Evolutionary conservation across 2,329 filamentous ascomycete species (phyloP), one percentile per base, ranked within the genome.

Genomic region (Cordyceps javanica): DNA sequence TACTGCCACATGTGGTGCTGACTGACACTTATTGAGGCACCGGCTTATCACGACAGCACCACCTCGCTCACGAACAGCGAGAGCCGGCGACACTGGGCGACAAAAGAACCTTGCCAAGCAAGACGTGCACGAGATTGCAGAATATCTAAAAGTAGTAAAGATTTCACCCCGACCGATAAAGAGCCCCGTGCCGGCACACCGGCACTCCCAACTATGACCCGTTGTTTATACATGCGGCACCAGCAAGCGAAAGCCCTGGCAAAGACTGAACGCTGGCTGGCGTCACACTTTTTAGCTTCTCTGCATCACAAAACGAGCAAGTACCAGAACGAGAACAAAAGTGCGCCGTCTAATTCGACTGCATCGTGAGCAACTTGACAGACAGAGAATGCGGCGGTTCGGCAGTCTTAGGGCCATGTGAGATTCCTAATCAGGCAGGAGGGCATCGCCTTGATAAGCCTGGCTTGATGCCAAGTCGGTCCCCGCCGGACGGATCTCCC

Each of bases 361-460:
- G 14, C n/a, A 9, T 36, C 48, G 13, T 8, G 9, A 25, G 34
- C 26, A 14, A 51, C 38, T 21, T 28, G 48, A 51, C 34, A n/a
- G n/a, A n/a, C 8, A 21, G 11, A 39, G 14, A 39, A 10, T 7
- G 16, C 34, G 48, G 48, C 23, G 21, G 25, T 14, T 51, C 48
- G 48, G 48, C 48, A 51, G 48, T 26, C 32, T n/a, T 39, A 39
- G 34, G 48, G 48, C 32, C 5, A 39, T 26, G 21, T 34, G 32
- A 39, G 32, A 16, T 51, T 26, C 48, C 48, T 36, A 51, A 51
- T 38, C 23, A 51, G 48, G 48, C 16, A 51, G 48, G 48, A 51
- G 48, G 23, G n/a, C 34, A 39, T 38, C 21, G 34, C 19, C 14
- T 5, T 51, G 48, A 51, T 51, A 39, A 51, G 48, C 48, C 30